A percentile compares a stretch with the other conserved stretches of the same genome.
These are phyloP conservation scores for Schwanniomyces vanrijiae DNA, from an alignment of 805 yeast genomes.

Conservation along the genomic window DNA sequence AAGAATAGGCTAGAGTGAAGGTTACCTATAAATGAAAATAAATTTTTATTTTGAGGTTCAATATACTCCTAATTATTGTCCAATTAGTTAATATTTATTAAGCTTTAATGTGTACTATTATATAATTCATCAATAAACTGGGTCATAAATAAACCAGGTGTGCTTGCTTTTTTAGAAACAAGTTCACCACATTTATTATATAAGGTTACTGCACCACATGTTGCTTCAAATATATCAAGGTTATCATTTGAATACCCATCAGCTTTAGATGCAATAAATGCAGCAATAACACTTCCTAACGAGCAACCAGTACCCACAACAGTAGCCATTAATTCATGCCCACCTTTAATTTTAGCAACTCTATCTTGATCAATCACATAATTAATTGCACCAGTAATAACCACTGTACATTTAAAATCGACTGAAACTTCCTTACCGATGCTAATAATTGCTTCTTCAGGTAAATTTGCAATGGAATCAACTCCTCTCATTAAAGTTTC, in stretches of 20 bases:
- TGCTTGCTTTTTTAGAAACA: slow-evolving; percentile 43
- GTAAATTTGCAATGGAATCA: slow-evolving; percentile 44
- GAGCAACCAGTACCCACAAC: slow-evolving; percentile 87
- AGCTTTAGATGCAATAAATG: slow-evolving; percentile 50
- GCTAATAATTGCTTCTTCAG: slow-evolving; percentile 22
- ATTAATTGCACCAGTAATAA: slow-evolving; percentile 60
- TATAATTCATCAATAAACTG: slow-evolving; percentile 46
- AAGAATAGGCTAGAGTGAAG: too few relatives aligned
- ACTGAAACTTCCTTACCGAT: slow-evolving; percentile 52
- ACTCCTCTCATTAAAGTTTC: slow-evolving; percentile 66
- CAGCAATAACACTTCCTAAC: slow-evolving; percentile 68
- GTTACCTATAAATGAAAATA: too few relatives aligned
- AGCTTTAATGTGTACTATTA: slow-evolving; percentile 9
- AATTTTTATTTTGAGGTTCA: too few relatives aligned
- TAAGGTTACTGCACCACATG: slow-evolving; percentile 51
- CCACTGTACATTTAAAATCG: slow-evolving; percentile 58
- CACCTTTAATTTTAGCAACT: slow-evolving; percentile 47
- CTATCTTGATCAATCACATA: slow-evolving; percentile 23
- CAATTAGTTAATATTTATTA: too few relatives aligned
- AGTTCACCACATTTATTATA: slow-evolving; percentile 63
- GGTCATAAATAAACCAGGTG: slow-evolving; percentile 57
- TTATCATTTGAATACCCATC: slow-evolving; percentile 12
- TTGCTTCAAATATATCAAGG: slow-evolving; percentile 42
- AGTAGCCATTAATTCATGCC: slow-evolving; percentile 59
- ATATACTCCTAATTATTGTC: too few relatives aligned